Evolutionary conservation across 2,329 filamentous ascomycete species (phyloP).

Genomic region (Cladosporium sp.): DNA sequence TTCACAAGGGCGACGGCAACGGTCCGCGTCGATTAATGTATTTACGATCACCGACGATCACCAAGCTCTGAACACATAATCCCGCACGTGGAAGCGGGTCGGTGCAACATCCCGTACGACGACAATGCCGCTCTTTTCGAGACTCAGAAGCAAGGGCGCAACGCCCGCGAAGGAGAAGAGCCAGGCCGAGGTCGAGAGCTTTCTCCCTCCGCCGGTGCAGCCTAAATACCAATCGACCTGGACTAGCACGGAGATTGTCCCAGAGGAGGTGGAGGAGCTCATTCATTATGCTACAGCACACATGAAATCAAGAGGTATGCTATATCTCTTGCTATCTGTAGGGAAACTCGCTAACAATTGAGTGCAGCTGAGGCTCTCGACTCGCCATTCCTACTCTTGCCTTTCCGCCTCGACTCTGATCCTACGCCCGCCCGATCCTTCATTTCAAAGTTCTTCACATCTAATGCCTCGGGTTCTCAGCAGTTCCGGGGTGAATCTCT

Average conservation of each 20-base stretch:
- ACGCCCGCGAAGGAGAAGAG: conserved; percentile 59
- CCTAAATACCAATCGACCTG: conserved; percentile 83
- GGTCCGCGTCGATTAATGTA: conserved; percentile 7
- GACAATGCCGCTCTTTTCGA: conserved; percentile 56
- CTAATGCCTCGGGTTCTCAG: conserved; percentile 54
- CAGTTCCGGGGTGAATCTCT: conserved; percentile 64
- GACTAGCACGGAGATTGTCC: conserved; percentile 73
- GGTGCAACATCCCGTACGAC: not conserved
- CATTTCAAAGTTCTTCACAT: conserved; percentile 85
- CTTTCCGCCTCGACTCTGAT: conserved; percentile 90
- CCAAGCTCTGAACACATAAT: not conserved
- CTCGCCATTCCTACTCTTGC: conserved; percentile 86
- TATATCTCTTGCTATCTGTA: not conserved
- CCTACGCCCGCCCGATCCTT: conserved; percentile 89
- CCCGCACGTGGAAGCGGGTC: conserved; percentile 4
- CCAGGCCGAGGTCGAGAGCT: conserved; percentile 15
- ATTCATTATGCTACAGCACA: conserved; percentile 81
- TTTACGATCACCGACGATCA: not conserved
- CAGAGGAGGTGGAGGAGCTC: conserved; percentile 87
- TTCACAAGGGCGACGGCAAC: not conserved
- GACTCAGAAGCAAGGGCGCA: conserved; percentile 70
- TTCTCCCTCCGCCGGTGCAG: conserved; percentile 41
- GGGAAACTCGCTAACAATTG: not conserved
- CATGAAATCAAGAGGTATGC: conserved; percentile 87
- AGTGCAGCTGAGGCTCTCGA: conserved; percentile 65